phyloP scores from a whole-genome alignment of 2,329 filamentous ascomycete genomes.

The Paramyrothecium sp. region DNA sequence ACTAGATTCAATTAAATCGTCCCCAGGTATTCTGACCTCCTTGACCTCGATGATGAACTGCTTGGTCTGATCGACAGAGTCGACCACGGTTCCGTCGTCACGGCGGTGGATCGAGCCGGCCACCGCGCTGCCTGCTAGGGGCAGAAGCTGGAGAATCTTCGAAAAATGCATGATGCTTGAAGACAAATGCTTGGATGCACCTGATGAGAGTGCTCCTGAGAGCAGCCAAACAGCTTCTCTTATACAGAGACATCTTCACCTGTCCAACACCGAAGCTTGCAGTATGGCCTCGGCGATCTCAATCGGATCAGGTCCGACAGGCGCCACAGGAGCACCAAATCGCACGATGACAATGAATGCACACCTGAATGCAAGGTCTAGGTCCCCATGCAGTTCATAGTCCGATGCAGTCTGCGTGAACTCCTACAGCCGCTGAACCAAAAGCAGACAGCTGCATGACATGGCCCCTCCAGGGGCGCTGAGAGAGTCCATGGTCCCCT shows the following conservation, averaged over 20 bases:
- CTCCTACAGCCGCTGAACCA: background rate
- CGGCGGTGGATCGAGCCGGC: background rate
- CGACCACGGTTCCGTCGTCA: background rate
- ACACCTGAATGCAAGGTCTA: background rate
- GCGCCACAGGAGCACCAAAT: too few relatives aligned
- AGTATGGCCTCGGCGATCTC: too few relatives aligned
- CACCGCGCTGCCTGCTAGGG: background rate
- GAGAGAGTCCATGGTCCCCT: background rate
- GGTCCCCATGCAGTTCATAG: background rate
- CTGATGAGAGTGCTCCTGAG: background rate
- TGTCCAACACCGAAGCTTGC: too few relatives aligned
- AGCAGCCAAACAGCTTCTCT: background rate
- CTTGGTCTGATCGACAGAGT: background rate
- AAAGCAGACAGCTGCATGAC: background rate
- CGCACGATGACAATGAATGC: background rate
- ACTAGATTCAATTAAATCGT: too few relatives aligned
- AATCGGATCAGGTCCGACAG: too few relatives aligned
- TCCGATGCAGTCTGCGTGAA: background rate
- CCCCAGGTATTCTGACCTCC: background rate
- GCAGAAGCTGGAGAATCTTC: background rate
- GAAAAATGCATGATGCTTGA: background rate
- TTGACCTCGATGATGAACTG: slow-evolving; percentile 2
- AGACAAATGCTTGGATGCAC: background rate
- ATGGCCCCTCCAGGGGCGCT: background rate
- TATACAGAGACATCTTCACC: background rate